Percentiles rank a stretch among this genome's conserved stretches.
phyloP scores from a whole-genome alignment of 106 monocot species.

The Vanilla planifolia region DNA sequence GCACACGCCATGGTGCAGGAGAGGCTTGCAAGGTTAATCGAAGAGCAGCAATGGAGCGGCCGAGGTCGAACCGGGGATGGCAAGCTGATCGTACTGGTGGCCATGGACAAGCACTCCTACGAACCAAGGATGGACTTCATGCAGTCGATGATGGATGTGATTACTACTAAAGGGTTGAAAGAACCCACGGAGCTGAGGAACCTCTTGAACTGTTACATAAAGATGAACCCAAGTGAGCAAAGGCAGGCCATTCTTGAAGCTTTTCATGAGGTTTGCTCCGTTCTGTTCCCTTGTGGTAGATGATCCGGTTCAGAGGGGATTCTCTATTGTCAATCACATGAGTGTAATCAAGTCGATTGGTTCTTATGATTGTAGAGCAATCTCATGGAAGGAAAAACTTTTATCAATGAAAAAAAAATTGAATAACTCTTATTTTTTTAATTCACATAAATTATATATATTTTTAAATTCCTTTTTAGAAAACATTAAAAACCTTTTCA shows the following conservation, averaged over 20 bases:
- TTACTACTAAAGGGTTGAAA: constrained; percentile 34
- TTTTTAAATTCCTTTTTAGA: too few species aligned
- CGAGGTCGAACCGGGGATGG: background rate
- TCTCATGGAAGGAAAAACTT: too few species aligned
- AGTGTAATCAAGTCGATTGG: too few species aligned
- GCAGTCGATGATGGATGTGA: constrained; percentile 49
- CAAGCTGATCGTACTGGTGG: constrained; percentile 30
- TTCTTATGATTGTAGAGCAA: too few species aligned
- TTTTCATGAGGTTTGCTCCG: constrained; percentile 55
- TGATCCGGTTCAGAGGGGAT: background rate
- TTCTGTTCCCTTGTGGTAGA: constrained; percentile 17
- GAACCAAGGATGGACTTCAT: constrained; percentile 41
- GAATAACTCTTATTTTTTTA: too few species aligned
- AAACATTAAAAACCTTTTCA: too few species aligned
- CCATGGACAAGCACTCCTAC: constrained; percentile 27
- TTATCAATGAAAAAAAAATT: too few species aligned
- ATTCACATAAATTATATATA: too few species aligned
- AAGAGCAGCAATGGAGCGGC: background rate
- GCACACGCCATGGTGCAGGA: constrained; percentile 45
- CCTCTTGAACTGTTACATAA: constrained; percentile 55
- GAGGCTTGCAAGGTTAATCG: constrained; percentile 35
- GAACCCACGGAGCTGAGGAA: constrained; percentile 42
- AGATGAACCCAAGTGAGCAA: constrained; percentile 43
- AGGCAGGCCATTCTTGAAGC: constrained; percentile 48
- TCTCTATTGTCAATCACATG: background rate